Conservation (phyloP, 208 protist species). For the Leishmania arabica region DNA sequence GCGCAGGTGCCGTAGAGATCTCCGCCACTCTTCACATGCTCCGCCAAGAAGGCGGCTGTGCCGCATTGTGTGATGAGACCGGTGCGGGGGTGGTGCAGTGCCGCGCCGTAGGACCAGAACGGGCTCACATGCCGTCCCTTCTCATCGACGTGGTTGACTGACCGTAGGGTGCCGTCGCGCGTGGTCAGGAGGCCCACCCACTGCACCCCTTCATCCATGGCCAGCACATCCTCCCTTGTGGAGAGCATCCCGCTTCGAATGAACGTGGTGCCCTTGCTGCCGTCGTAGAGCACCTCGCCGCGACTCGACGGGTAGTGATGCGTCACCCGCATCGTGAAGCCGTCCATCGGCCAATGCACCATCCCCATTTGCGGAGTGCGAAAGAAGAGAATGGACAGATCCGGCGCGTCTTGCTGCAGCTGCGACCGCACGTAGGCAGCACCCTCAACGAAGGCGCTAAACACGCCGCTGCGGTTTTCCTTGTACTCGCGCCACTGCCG, state of each 20-base stretch:
- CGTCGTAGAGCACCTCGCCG: conserved; percentile 41
- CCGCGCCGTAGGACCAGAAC: conserved; percentile 50
- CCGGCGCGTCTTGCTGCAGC: conserved; percentile 24
- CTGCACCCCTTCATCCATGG: conserved; percentile 78
- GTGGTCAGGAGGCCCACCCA: conserved; percentile 69
- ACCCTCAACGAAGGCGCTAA: conserved; percentile 60
- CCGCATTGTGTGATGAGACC: conserved; percentile 49
- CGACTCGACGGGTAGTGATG: conserved; percentile 74
- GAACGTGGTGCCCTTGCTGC: conserved; percentile 6
- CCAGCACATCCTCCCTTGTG: conserved; percentile 52
- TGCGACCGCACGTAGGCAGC: conserved; percentile 61
- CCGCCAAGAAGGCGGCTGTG: conserved; percentile 59
- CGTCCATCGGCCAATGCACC: conserved; percentile 41
- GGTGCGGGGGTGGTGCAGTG: conserved; percentile 39
- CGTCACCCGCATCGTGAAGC: conserved; percentile 65
- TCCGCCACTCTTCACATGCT: conserved; percentile 39
- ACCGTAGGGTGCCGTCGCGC: conserved; percentile 35
- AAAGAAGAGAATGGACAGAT: conserved; percentile 68
- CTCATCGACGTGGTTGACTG: conserved; percentile 46
- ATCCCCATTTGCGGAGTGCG: conserved; percentile 57
- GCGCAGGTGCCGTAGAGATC: conserved; percentile 80
- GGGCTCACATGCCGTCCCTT: conserved; percentile 37
- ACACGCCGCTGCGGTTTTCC: conserved; percentile 63
- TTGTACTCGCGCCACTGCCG: conserved; percentile 74
- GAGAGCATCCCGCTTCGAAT: conserved; percentile 56